These are phyloP conservation scores for Posidonia oceanica DNA, from an alignment of 116 monocot genomes.

Conservation along the genomic window DNA sequence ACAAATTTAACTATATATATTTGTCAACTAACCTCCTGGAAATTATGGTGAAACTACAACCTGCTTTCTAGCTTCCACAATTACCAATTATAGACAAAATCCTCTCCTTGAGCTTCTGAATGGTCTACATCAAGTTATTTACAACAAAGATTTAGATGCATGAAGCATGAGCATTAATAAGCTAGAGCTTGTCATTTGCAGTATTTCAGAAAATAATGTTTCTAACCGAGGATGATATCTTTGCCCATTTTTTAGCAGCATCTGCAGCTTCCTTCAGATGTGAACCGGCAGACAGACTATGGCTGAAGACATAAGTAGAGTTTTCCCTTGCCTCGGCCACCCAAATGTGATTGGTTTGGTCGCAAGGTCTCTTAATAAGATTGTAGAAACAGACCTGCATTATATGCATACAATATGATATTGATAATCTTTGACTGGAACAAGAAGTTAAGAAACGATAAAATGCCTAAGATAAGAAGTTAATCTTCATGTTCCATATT, in stretches of 20 bases:
- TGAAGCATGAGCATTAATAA: not conserved
- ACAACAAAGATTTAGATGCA: not conserved
- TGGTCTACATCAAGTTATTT: conserved; percentile 21
- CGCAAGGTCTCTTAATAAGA: conserved; percentile 68
- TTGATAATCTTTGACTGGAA: not conserved
- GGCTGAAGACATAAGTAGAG: conserved; percentile 36
- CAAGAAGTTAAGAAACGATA: not conserved
- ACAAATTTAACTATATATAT: not conserved
- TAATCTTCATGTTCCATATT: too few species aligned
- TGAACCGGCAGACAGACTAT: conserved; percentile 24
- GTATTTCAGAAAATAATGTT: not conserved
- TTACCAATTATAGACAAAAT: conserved; percentile 31
- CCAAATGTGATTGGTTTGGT: conserved; percentile 67
- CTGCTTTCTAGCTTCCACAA: conserved; percentile 11
- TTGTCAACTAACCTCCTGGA: not conserved
- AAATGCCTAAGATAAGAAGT: not conserved
- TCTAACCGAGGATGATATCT: conserved; percentile 44
- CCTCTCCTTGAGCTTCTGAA: conserved; percentile 47
- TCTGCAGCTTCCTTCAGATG: conserved; percentile 62
- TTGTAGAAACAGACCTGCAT: conserved; percentile 74
- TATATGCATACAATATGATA: not conserved
- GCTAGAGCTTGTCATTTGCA: not conserved
- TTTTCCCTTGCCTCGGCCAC: conserved; percentile 81
- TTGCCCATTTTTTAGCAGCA: conserved; percentile 58
- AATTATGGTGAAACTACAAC: not conserved